Evolutionary conservation across 2,329 filamentous ascomycete species (phyloP), one percentile per base, ranked within the genome.

Genomic region (Chaetoscypha palmicola): DNA sequence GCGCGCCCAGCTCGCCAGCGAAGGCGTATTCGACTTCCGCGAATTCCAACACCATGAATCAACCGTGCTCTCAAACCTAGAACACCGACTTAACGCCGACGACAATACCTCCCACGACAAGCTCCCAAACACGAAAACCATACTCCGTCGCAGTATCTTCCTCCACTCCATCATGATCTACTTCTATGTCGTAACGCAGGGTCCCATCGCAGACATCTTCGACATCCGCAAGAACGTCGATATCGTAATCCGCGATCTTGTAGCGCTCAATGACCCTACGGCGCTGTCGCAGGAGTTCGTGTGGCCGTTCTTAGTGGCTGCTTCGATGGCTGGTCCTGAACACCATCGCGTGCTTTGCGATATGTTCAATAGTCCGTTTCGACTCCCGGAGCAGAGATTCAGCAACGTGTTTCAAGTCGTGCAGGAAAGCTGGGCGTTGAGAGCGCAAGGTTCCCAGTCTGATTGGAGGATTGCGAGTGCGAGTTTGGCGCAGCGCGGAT

Each of bases 101-200:
- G 41, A 43, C 10, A 17, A 21, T 10, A 16, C 20, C 2, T 19
- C 10, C 5, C 20, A 21, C 17, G 19, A 37, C 4, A 22, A 16
- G 3, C 11, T 20, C 22, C 19, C 14, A 20, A 21, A 21, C 33
- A 23, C 11, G 5, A 44, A 44, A 19, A 24, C 23, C 9, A 26
- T 22, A 8, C 39, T 41, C 5, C 34, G 41, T 9, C 23, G 35
- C 14, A 26, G 26, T 10, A 38, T 44, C 9, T 44, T 44, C 21
- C 28, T 44, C 4, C 41, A 44, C 28, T n/a, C 41, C 14, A 38
- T 44, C 7, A 38, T 44, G 41, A 44, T 44, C 14, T 44, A 44
- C 28, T 38, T 38, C 28, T 22, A 44, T 10, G 21, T 38, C n/a
- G 34, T 44, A 2, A 21, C 31, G 4, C 41, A 44, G 38, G 41